Base-by-base conservation (phyloP, 176 grass and related monocot species). In the Hordeum vulgare region DNA sequence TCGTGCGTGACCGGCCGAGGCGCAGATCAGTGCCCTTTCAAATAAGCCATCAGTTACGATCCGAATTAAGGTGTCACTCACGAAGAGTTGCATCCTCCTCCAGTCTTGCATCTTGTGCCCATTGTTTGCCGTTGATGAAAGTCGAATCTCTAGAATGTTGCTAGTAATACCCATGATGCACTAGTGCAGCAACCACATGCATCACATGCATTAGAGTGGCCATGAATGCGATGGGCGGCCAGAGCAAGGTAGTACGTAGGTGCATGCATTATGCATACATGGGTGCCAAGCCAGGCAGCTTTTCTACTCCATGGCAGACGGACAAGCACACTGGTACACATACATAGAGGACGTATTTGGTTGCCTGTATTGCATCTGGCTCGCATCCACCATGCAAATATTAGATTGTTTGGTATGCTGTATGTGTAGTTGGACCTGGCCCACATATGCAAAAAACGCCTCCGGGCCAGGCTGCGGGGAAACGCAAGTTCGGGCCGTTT, bases 291-390 rank as follows among this genome's bases (percentile, higher is more conserved):
- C 31, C 85, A 64, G 79, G 76, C 44, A 47, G 44, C 45, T 72
- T 87, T 87, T 83, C 33, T 78, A 1, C 41, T 82, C 86, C 54
- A 49, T 56, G 65, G 44, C 66, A 79, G 27, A 14, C 26, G 33
- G 65, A 21, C 15, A 74, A 53, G 10, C 18, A 20, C 29, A 60
- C 37, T 24, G 39, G 29, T 63, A 29, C 63, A 33, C 61, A 8
- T 23, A 12, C 10, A 23, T 35, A 23, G 8, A 63, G n/a, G n/a
- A n/a, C n/a, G n/a, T n/a, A n/a, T n/a, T n/a, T n/a, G n/a, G n/a
- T n/a, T n/a, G n/a, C n/a, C n/a, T n/a, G n/a, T n/a, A n/a, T n/a
- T n/a, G n/a, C n/a, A n/a, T n/a, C n/a, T n/a, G n/a, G n/a, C n/a
- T n/a, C n/a, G n/a, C n/a, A n/a, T n/a, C n/a, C n/a, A n/a, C n/a